Base-by-base conservation (phyloP, 164 flowering plant species). In the Umbellularia californica region DNA sequence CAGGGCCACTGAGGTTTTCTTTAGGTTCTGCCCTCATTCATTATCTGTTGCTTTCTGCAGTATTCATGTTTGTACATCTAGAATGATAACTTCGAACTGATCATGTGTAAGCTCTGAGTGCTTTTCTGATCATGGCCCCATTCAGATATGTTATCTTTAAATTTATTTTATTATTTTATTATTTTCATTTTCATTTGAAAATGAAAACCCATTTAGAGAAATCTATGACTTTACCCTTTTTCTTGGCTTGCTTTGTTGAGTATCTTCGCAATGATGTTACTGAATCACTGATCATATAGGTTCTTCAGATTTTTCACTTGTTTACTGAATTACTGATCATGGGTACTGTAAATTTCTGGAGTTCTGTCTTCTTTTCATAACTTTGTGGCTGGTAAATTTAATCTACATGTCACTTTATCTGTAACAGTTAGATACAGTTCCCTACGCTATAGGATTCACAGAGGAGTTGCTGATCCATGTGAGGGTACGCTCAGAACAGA, bases 381-480 rank as follows among this genome's bases (percentile, higher is more conserved):
- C 58, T n/a, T 28, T 69, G 47, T 64, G 30, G 20, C 11, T 13
- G 71, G 50, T 47, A 66, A 65, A 50, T 50, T 17, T 30, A 27
- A 30, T 35, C 41, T 68, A 72, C 20, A n/a, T 71, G 14, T 58
- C 64, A 50, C 70, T 35, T 50, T 74, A 25, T 74, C 71, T 55
- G 50, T 5, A 74, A 66, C 71, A 74, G 76, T 74, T 33, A 69
- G 68, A 12, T 69, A 25, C 55, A 69, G 67, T 75, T 60, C 24
- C 68, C 68, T 58, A 75, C 64, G 24, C 67, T 76, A 23, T 58
- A 58, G 22, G 58, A 69, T 58, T 50, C 72, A 75, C 58, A 30
- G 58, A 47, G 23, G 67, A 51, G 22, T 58, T 35, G 58, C 7
- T 75, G 65, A 55, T 51, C 72, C 79, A 73, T 77, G 80, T 77